Conservation (phyloP, 768 basidiomycete species). For the Leucosporidium creatinivorum region DNA sequence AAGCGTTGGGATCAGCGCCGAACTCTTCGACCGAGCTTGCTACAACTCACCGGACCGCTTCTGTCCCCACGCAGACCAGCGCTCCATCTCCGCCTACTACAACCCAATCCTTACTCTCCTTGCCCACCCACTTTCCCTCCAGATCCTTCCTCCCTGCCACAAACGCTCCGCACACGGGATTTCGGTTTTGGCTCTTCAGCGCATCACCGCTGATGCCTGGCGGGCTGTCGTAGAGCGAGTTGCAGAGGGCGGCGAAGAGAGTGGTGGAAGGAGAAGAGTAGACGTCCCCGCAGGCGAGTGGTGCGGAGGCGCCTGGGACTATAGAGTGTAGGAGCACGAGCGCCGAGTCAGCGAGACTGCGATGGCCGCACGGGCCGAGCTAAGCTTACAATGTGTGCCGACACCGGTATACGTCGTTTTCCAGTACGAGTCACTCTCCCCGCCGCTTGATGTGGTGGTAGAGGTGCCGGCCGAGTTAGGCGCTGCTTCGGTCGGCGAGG, state of each 20-base stretch:
- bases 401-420: background rate
- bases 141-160: background rate
- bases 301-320: background rate
- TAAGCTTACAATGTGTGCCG: background rate
- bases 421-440: background rate
- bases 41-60: background rate
- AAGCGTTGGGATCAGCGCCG: too few species aligned
- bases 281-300: conserved; percentile 2
- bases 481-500: too few species aligned
- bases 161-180: background rate
- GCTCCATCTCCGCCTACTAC: background rate
- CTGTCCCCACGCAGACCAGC: background rate
- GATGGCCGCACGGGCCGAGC: too few species aligned
- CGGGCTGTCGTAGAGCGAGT: background rate
- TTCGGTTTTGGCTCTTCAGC: background rate
- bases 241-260: background rate
- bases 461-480: too few species aligned
- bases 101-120: too few species aligned
- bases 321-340: background rate
- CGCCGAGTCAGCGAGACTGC: background rate
- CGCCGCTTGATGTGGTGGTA: too few species aligned
- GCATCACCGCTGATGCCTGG: background rate
- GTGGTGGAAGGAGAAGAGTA: background rate
- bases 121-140: background rate
- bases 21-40: too few species aligned